Conservation (phyloP, 1,284 basidiomycete species). For the Melampsora medusae region DNA sequence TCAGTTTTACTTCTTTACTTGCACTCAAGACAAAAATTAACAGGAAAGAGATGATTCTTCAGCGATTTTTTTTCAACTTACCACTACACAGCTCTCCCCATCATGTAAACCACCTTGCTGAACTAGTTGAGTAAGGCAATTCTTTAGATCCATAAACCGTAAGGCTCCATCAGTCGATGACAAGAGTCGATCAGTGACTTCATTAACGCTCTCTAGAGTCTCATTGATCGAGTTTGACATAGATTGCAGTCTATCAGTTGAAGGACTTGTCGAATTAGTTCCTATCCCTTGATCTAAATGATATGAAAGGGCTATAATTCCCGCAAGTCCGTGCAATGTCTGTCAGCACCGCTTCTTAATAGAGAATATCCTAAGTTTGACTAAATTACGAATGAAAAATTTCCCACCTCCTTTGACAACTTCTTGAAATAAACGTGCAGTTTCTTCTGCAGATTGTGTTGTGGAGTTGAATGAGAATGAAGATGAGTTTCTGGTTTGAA, state of each 20-base stretch:
- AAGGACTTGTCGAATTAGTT: conserved; percentile 11
- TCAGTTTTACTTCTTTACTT: no score
- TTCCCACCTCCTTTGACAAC: conserved; percentile 37
- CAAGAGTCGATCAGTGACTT: conserved; percentile 24
- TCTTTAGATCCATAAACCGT: conserved; percentile 33
- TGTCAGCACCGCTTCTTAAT: not conserved
- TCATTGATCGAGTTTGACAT: conserved; percentile 45
- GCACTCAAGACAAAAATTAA: not conserved
- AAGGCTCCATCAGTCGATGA: conserved; percentile 38
- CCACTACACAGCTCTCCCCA: conserved; percentile 38
- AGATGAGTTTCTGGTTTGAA: not conserved
- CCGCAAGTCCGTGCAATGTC: no score
- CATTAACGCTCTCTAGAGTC: conserved; percentile 40
- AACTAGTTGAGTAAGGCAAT: conserved; percentile 24
- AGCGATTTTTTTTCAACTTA: conserved; percentile 7
- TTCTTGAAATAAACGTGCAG: conserved; percentile 26
- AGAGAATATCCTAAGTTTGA: not conserved
- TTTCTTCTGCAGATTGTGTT: conserved; percentile 15
- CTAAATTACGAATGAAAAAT: no score
- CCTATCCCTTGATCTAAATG: conserved; percentile 28
- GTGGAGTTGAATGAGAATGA: not conserved
- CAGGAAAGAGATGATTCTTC: not conserved
- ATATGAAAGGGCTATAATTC: conserved; percentile 29
- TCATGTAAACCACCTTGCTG: conserved; percentile 39
- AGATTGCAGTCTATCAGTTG: conserved; percentile 13